Conservation (phyloP, 176 grass and related monocot species). For the Eragrostis curvula region DNA sequence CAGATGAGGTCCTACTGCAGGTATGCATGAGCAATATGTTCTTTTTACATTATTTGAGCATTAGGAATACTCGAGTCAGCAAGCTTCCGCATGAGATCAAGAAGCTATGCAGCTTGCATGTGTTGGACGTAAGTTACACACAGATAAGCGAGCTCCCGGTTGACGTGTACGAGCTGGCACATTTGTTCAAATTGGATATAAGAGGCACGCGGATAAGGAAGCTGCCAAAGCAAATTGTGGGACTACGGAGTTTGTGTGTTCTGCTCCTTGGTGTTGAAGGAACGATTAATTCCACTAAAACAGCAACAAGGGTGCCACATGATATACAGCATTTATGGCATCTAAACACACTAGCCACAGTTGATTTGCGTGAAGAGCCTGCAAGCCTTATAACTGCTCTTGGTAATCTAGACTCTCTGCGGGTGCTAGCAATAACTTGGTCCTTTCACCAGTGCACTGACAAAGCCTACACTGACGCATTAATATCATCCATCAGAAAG, state of each 20-base stretch:
- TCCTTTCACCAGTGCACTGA: background rate
- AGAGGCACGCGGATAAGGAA: background rate
- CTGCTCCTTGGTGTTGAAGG: background rate
- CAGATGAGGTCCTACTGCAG: background rate
- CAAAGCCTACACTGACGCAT: background rate
- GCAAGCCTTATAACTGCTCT: background rate
- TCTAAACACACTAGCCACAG: background rate
- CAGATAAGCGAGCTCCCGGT: background rate
- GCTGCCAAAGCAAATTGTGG: background rate
- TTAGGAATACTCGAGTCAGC: background rate
- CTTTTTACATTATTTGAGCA: background rate
- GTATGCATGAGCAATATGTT: slow-evolving; percentile 16
- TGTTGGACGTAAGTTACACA: background rate
- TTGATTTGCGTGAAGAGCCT: background rate
- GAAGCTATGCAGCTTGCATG: background rate
- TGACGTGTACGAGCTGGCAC: rapidly evolving
- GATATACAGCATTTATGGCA: rapidly evolving
- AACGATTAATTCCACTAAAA: background rate
- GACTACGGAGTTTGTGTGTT: rapidly evolving
- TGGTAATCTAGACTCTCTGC: rapidly evolving
- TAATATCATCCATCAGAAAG: background rate
- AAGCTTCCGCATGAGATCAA: slow-evolving; percentile 1
- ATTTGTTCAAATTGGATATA: rapidly evolving
- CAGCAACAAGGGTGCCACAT: background rate
- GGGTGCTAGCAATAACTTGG: background rate